A percentile compares a stretch with the other conserved stretches of the same genome.
Evolutionary conservation across 768 basidiomycete species (phyloP).

Genomic region (Porphyrellus cyaneotinctus): DNA sequence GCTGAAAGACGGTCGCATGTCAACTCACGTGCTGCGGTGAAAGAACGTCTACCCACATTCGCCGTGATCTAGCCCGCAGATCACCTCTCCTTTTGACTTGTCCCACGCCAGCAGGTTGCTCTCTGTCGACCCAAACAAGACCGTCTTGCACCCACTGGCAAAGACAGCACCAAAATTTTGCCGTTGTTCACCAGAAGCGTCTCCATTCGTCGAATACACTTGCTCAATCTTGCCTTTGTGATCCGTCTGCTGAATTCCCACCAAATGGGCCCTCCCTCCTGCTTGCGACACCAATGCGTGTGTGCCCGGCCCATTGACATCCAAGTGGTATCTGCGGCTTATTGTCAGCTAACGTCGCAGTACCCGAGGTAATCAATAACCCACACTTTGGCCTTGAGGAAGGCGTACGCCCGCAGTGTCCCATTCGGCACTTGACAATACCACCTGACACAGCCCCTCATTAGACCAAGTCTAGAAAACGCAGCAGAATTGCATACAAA

Average conservation of each 20-base stretch:
- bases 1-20: constrained; percentile 18
- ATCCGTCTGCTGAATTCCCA: constrained; percentile 47
- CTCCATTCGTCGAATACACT: constrained; percentile 44
- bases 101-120: constrained; percentile 63
- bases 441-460: constrained; percentile 43
- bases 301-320: constrained; percentile 44
- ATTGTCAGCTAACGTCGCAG: constrained; percentile 8
- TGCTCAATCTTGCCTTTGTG: constrained; percentile 52
- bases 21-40: neutral
- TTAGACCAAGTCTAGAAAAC: constrained; percentile 8
- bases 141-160: constrained; percentile 46
- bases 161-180: constrained; percentile 49
- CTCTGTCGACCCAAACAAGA: constrained; percentile 55
- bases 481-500: constrained; percentile 40
- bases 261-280: constrained; percentile 48
- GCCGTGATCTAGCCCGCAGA: constrained; percentile 59
- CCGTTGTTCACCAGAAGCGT: constrained; percentile 27
- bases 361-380: constrained; percentile 16
- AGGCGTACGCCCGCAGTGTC: constrained; percentile 55
- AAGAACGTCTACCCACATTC: constrained; percentile 41
- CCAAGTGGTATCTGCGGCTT: constrained; percentile 47
- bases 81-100: constrained; percentile 44
- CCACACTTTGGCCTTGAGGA: constrained; percentile 57
- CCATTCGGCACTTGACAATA: constrained; percentile 66
- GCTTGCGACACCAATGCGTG: constrained; percentile 52